Conservation (phyloP, 768 basidiomycete genomes). For the Mycena capillaripes region DNA sequence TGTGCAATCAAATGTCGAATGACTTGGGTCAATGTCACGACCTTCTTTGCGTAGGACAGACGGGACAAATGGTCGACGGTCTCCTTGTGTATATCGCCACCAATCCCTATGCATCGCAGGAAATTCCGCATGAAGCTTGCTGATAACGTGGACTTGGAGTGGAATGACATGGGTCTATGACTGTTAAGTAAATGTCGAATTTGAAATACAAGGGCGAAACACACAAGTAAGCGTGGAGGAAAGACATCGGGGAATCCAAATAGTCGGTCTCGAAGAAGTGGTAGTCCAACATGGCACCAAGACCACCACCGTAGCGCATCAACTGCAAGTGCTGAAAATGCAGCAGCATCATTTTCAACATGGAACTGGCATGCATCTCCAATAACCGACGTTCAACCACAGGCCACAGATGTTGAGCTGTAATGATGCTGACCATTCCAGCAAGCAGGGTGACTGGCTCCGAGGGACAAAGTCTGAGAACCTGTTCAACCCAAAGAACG, state of each 20-base stretch:
- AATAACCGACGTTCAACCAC: conserved; percentile 1
- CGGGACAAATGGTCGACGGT: not conserved
- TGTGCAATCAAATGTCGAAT: not conserved
- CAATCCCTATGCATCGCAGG: conserved; percentile 5
- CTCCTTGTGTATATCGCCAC: not conserved
- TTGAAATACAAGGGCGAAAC: not conserved
- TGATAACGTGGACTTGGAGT: not conserved
- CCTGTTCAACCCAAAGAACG: not conserved
- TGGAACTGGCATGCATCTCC: not conserved
- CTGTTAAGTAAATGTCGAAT: not conserved
- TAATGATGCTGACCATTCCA: not conserved
- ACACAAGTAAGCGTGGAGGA: too few species aligned
- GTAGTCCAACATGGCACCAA: too few species aligned
- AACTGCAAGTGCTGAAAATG: too few species aligned
- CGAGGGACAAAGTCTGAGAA: not conserved
- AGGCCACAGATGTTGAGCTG: not conserved
- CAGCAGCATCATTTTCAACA: not conserved
- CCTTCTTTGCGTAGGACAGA: not conserved
- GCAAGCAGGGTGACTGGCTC: not conserved
- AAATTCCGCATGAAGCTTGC: not conserved
- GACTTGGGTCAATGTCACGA: not conserved
- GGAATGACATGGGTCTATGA: not conserved
- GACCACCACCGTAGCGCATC: too few species aligned
- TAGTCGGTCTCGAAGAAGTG: too few species aligned
- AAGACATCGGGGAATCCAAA: not conserved